Percentiles rank a stretch among this genome's conserved stretches.
Conservation (phyloP, 179 eudicot species). For the Gypsophila paniculata region DNA sequence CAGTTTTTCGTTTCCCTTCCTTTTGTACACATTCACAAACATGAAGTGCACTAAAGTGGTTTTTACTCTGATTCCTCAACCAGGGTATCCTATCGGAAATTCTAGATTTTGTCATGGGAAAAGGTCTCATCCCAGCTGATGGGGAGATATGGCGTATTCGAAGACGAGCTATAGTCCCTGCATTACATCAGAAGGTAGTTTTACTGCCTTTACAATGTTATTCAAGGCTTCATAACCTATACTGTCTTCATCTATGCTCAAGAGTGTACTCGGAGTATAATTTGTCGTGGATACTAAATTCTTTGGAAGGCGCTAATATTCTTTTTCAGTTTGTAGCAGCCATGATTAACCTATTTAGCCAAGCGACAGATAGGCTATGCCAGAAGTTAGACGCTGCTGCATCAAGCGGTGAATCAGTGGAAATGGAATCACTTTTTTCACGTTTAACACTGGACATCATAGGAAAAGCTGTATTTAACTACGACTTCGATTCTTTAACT, state of each 20-base stretch:
- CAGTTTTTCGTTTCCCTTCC: conserved; percentile 10
- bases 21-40: conserved; percentile 2
- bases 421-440: conserved; percentile 97
- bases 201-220: conserved; percentile 10
- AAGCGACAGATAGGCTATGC: conserved; percentile 86
- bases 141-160: conserved; percentile 96
- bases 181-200: conserved; percentile 84
- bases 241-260: neutral
- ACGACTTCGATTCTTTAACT: conserved; percentile 91
- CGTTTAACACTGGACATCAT: conserved; percentile 91
- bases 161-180: conserved; percentile 93
- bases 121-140: conserved; percentile 97
- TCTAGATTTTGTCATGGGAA: conserved; percentile 97
- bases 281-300: neutral
- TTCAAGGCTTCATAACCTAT: conserved; percentile 6
- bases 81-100: conserved; percentile 95
- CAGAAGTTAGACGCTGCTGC: conserved; percentile 87
- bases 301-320: conserved; percentile 9
- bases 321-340: conserved; percentile 75
- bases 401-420: conserved; percentile 74
- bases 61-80: conserved; percentile 6
- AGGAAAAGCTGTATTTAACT: conserved; percentile 93
- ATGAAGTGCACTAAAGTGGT: neutral
- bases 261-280: neutral
- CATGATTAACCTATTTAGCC: conserved; percentile 82